Evolutionary conservation across 2,329 filamentous ascomycete species (phyloP), one percentile per base, ranked within the genome.

Genomic region (Alternaria brassicae): DNA sequence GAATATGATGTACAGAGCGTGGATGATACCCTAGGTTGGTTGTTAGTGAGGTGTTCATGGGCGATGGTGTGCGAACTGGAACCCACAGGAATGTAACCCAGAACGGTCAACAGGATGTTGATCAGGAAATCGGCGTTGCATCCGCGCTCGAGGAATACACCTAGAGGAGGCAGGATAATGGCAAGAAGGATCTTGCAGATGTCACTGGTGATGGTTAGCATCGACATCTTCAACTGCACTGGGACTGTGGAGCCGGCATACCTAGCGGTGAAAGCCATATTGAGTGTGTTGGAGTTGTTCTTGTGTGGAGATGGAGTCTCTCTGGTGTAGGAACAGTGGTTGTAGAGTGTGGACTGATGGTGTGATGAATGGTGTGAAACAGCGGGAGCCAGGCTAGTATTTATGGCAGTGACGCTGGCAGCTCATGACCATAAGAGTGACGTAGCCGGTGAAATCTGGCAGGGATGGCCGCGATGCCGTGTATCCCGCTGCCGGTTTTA

Each of bases 71-170:
- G 21, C n/a, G 40, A 12, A 34, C 39, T 41, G 57, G 44, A 53
- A 69, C 72, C 36, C 66, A 76, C 91, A 66, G 90, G 90, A 73
- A 93, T 85, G 80, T 81, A 80, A 75, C 78, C 76, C 21, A 78
- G 69, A 56, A 75, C 68, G 71, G 92, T 96, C 81, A 96, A 83
- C 75, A 93, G 85, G 80, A 96, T 91, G 89, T 96, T 96, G 87
- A 97, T 96, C 81, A 94, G 84, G 75, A 97, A 84, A 78, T 96
- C 91, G 69, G 89, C 88, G 77, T 89, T 89, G 82, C 93, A 96
- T 73, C 93, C 93, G 71, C 90, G 88, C 89, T 97, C 93, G 70
- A 97, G 91, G 86, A 96, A 95, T 78, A 97, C 93, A 83, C 93
- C 93, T 56, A 97, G 82, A 77, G 93, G 93, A 57, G 93, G 93